A percentile compares a stretch with the other conserved stretches of the same genome.
These are phyloP conservation scores for Pyrus pyrifolia DNA, from an alignment of 306 rosid genomes.

Conservation along the genomic window DNA sequence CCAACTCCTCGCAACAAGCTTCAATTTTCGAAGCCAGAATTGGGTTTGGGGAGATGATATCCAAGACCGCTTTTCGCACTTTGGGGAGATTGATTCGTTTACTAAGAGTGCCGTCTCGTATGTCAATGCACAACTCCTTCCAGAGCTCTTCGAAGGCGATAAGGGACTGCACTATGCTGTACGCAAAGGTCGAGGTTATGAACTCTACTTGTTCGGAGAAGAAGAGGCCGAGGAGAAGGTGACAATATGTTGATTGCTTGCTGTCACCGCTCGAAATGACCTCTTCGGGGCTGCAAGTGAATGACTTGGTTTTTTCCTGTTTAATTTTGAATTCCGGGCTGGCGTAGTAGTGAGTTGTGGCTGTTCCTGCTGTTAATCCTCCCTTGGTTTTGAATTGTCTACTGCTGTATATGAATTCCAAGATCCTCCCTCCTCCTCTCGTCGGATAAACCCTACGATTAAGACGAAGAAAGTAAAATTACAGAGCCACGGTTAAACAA, in stretches of 20 bases:
- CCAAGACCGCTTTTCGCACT: slow-evolving; percentile 48
- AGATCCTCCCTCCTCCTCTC: slow-evolving; percentile 64
- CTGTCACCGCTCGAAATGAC: slow-evolving; percentile 76
- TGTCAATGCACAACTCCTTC: slow-evolving; percentile 58
- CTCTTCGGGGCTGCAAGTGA: slow-evolving; percentile 82
- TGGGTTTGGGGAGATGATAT: slow-evolving; percentile 45
- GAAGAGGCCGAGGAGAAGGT: slow-evolving; percentile 80
- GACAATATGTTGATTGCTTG: slow-evolving; percentile 78
- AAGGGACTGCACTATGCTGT: slow-evolving; percentile 69
- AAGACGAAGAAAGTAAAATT: background rate
- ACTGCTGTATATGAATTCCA: slow-evolving; percentile 90
- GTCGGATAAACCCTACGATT: slow-evolving; percentile 55
- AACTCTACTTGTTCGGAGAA: slow-evolving; percentile 63
- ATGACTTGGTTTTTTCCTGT: slow-evolving; percentile 58
- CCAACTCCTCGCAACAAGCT: slow-evolving; percentile 41
- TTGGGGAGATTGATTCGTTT: slow-evolving; percentile 35
- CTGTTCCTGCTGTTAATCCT: slow-evolving; percentile 68
- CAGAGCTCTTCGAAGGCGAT: slow-evolving; percentile 56
- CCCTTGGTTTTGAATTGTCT: slow-evolving; percentile 65
- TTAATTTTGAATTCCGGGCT: slow-evolving; percentile 85
- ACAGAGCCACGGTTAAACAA: background rate
- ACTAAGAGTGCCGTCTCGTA: slow-evolving; percentile 39
- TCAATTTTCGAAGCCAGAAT: slow-evolving; percentile 41
- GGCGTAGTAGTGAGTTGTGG: slow-evolving; percentile 86
- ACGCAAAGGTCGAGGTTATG: slow-evolving; percentile 74